Base-by-base conservation (phyloP, 148 eudicot species). In the Rheum nobile region DNA sequence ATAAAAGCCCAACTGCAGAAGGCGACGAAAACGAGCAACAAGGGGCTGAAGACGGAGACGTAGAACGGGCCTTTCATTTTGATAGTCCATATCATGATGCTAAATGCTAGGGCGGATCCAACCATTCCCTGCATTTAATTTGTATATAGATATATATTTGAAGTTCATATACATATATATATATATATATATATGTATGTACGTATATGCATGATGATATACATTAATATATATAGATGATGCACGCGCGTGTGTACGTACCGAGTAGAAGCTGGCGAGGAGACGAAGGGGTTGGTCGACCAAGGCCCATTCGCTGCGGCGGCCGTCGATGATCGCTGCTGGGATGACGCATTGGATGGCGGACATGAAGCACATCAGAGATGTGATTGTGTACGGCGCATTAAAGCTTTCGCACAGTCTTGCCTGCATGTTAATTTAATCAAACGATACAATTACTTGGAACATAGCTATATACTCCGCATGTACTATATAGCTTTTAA, bases 331-430 rank as follows among this genome's bases (percentile, higher is more conserved):
- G 17, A 29, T 28, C 1, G 21, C 37, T 4, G 70, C 70, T 29
- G 35, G 19, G 17, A 65, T 28, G 19, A 65, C 16, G 21, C 37
- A 65, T 65, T 65, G 70, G 17, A 65, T 11, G 70, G 70, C n/a
- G 10, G 70, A 65, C 34, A 65, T 65, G 35, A 65, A 65, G 70
- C 37, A 26, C 37, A 29, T 28, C 1, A 65, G 17, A 4, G 70
- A 29, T 29, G 70, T 65, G 70, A 1, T 65, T 65, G 35, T 65
- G 35, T 65, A 65, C 17, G 70, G 70, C 2, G 70, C 70, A 65
- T 65, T 29, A 31, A 65, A 65, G 22, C 39, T 34, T 34, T 29
- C 37, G 37, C 70, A 16, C 4, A 65, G 34, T 21, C 22, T 31
- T 4, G 35, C 35, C 70, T 65, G 34, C 32, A 57, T 57, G 31